phyloP scores from a whole-genome alignment of 768 basidiomycete genomes.

The Obba rivulosa region DNA sequence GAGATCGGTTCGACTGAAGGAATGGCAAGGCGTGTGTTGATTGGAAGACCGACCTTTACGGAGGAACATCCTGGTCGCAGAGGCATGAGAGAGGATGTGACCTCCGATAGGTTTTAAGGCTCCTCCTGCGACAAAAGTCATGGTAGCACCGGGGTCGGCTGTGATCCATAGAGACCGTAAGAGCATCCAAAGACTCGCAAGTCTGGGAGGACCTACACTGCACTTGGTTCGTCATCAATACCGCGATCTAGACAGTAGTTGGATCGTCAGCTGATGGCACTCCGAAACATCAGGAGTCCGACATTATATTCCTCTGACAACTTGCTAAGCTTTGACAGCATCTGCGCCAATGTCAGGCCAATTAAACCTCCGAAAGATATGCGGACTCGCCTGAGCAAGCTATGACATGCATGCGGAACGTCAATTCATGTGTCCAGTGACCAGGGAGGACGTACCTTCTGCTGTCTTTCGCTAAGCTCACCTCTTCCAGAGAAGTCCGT shows the following conservation, averaged over 20 bases:
- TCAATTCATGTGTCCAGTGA: background rate
- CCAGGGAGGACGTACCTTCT: slow-evolving; percentile 49
- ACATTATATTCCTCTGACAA: slow-evolving; percentile 92
- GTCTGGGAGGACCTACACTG: slow-evolving; percentile 49
- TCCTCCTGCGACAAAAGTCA: slow-evolving; percentile 93
- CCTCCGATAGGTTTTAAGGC: slow-evolving; percentile 90
- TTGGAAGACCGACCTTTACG: slow-evolving; percentile 60
- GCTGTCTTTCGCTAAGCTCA: slow-evolving; percentile 90
- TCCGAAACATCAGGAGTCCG: slow-evolving; percentile 12
- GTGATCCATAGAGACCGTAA: slow-evolving; percentile 7
- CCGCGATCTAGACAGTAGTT: slow-evolving; percentile 52
- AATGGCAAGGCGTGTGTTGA: too few species aligned
- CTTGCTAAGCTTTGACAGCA: slow-evolving; percentile 89
- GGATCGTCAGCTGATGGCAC: slow-evolving; percentile 2
- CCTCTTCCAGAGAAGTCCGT: slow-evolving; percentile 93
- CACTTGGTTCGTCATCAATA: slow-evolving; percentile 91
- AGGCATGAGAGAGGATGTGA: slow-evolving; percentile 82
- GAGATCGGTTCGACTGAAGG: background rate
- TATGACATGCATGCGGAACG: slow-evolving; percentile 22
- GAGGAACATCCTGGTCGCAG: slow-evolving; percentile 81
- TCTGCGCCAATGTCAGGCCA: slow-evolving; percentile 33
- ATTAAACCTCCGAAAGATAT: background rate
- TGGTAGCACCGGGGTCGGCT: slow-evolving; percentile 94
- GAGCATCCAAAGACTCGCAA: background rate
- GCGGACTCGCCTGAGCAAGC: slow-evolving; percentile 71